These are phyloP conservation scores for Aspergillus flavus DNA, from an alignment of 2,329 filamentous ascomycete genomes.

Conservation along the genomic window DNA sequence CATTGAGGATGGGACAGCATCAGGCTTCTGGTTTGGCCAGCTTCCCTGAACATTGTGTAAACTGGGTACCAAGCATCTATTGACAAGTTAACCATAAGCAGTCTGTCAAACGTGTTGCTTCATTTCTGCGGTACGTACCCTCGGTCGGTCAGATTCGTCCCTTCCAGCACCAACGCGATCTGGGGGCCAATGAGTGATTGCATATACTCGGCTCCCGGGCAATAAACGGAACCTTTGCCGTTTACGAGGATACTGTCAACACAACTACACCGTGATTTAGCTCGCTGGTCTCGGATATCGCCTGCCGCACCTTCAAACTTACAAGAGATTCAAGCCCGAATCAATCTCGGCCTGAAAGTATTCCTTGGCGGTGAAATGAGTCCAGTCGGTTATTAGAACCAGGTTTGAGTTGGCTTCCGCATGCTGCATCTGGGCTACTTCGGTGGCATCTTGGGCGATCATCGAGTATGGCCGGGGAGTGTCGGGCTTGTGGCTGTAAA, in stretches of 20 bases:
- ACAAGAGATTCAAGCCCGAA: not conserved
- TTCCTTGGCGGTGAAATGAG: not conserved
- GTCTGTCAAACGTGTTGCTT: not conserved
- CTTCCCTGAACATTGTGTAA: not conserved
- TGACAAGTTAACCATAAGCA: not conserved
- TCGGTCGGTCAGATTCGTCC: not conserved
- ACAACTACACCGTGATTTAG: not conserved
- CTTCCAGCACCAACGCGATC: not conserved
- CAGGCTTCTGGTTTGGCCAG: not conserved
- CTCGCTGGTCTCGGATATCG: not conserved
- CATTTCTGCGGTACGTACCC: not conserved
- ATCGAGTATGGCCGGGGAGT: not conserved
- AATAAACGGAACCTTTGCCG: not conserved
- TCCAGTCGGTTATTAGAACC: not conserved
- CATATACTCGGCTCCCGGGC: not conserved
- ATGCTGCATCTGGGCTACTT: not conserved
- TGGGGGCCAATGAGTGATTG: not conserved
- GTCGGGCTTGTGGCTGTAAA: constrained; percentile 1
- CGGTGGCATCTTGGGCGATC: not conserved
- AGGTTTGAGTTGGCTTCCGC: not conserved
- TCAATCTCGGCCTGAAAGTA: not conserved
- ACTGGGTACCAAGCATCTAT: not conserved
- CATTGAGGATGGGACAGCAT: not conserved
- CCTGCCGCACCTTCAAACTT: not conserved
- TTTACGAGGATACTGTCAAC: constrained; percentile 1